Evolutionary conservation across 768 basidiomycete species (phyloP), one percentile per base, ranked within the genome.

Genomic region (Phanerodontia chrysosporium): DNA sequence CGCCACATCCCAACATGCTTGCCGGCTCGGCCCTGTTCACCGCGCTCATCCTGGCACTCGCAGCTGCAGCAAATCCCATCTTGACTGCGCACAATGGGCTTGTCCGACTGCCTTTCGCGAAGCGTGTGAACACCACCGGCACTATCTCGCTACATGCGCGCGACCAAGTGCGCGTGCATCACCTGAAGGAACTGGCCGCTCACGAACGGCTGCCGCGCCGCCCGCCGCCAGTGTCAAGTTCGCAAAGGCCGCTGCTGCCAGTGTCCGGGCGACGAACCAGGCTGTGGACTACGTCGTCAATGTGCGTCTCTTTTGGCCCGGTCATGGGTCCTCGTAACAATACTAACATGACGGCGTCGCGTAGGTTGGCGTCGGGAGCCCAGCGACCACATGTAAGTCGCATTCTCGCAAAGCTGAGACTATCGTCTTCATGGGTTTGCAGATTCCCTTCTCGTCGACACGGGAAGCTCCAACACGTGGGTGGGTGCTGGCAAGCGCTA

Each of bases 381-480:
- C 69, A 6, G 45, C 67, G 13, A 67, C 66, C 10, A 53, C 57
- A 18, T 70, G 66, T 69, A 53, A 10, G 39, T 18, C 16, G 39
- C 55, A 64, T 51, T 13, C 22, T 16, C 27, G 21, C 46, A 7
- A 22, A 32, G 4, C 10, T 8, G 16, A 18, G 32, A 13, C 6
- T 6, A 45, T 30, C 46, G 3, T 28, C 6, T 29, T 44, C 3
- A 27, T 35, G 1, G 21, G 18, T 10, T 10, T 46, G 45, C 61
- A 87, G 85, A 82, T 65, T 56, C 68, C 2, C 77, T 89, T 51
- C 64, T 87, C 55, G 72, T 87, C 55, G 86, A 87, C 65, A 86
- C 85, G 2, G 84, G 83, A 44, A 85, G 84, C 69, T 85, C 86
- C 18, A 88, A 87, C 72, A 87, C 85, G 22, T 89, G 86, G 86